These are phyloP conservation scores for Trichoderma breve DNA, from an alignment of 2,329 filamentous ascomycete species.

Conservation along the genomic window DNA sequence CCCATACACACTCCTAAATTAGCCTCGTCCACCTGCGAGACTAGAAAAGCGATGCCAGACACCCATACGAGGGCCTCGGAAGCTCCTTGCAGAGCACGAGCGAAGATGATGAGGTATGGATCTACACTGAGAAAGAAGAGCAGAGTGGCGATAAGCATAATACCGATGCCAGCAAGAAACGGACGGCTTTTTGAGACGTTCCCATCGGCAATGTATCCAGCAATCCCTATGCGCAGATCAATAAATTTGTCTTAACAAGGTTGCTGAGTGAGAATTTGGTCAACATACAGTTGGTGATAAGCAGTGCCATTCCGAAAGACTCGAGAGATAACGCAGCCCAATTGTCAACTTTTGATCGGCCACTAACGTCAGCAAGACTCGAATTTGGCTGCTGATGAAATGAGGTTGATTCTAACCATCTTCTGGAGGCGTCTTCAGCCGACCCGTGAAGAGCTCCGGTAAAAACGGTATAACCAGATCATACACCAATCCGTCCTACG, in stretches of 20 bases:
- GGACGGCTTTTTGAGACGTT: slow-evolving; percentile 18
- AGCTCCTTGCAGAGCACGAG: slow-evolving; percentile 14
- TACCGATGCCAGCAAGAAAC: slow-evolving; percentile 8
- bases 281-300: slow-evolving; percentile 13
- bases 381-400: neutral
- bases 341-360: slow-evolving; percentile 7
- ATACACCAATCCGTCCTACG: slow-evolving; percentile 15
- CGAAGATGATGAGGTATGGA: slow-evolving; percentile 16
- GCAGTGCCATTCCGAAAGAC: slow-evolving; percentile 16
- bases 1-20: slow-evolving; percentile 18
- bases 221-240: slow-evolving; percentile 10
- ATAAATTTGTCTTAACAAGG: neutral
- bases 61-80: slow-evolving; percentile 19
- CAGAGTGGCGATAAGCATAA: slow-evolving; percentile 18
- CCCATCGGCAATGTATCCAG: slow-evolving; percentile 17
- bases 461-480: slow-evolving; percentile 19
- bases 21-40: slow-evolving; percentile 16
- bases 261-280: neutral
- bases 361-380: neutral
- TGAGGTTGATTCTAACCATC: neutral
- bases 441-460: slow-evolving; percentile 19
- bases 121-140: slow-evolving; percentile 16
- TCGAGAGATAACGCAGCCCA: slow-evolving; percentile 19
- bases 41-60: slow-evolving; percentile 16
- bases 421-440: slow-evolving; percentile 12